Evolutionary conservation across 2,329 filamentous ascomycete genomes (phyloP), one percentile per base, ranked within the genome.

Genomic region (Dactylellina leptospora): DNA sequence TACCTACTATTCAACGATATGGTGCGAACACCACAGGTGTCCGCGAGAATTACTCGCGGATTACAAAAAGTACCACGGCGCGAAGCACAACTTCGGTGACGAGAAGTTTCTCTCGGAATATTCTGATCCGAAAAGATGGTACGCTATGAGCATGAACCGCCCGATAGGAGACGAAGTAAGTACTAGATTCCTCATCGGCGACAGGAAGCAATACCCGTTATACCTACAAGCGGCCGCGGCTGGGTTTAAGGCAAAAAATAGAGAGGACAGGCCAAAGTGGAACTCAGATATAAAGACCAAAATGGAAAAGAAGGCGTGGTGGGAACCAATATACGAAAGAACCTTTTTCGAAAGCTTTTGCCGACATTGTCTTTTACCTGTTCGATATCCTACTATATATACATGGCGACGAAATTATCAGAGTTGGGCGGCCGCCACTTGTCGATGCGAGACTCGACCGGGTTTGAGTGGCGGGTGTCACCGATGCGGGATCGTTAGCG

Each of bases 21-120:
- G 56, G 64, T 70, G 64, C 20, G 42, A 60, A 10, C 56, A 70
- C 42, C 64, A 70, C 16, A 40, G 64, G n/a, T 70, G 64, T 22
- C 64, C 56, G 3, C 55, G 64, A n/a, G 50, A 70, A 11, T 25
- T 61, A 22, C 50, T 70, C 38, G 18, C 23, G 9, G 33, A 56
- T 11, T 16, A 20, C 5, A 55, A 50, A 3, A 13, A 58, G 10
- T 30, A 48, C 18, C 44, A 10, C 18, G 23, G 13, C 2, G 51
- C 42, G 36, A 56, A 62, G 8, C 20, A 30, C 23, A 36, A 55
- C 16, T 16, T 11, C 16, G 55, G 55, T 8, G 27, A 18, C 2
- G 0, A 23, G 6, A 51, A 18, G 11, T 70, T 60, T 33, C 16
- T 38, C 1, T 9, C 1, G 4, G 64, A 70, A 33, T 48, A 70